These are phyloP conservation scores for Clonostachys chloroleuca DNA, from an alignment of 2,329 filamentous ascomycete species.

Conservation along the genomic window DNA sequence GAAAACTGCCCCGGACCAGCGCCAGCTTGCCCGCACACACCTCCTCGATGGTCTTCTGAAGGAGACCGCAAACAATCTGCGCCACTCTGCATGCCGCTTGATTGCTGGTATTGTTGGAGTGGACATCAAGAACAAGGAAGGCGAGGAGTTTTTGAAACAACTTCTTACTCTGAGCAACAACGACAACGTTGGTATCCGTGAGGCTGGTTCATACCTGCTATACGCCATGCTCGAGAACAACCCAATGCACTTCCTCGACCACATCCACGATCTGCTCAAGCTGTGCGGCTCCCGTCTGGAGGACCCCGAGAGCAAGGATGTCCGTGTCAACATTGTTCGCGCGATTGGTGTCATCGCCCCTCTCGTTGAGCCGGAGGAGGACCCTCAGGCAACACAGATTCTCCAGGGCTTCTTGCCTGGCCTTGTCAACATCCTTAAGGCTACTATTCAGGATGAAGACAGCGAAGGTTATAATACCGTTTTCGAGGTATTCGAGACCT, in stretches of 20 bases:
- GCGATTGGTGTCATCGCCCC: conserved; percentile 84
- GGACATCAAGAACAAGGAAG: conserved; percentile 71
- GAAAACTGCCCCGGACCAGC: conserved; percentile 67
- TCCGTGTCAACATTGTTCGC: conserved; percentile 90
- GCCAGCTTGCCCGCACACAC: conserved; percentile 74
- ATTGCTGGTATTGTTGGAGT: conserved; percentile 82
- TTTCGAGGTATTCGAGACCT: conserved; percentile 96
- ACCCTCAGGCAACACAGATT: conserved; percentile 64
- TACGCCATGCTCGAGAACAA: conserved; percentile 88
- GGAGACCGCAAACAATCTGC: conserved; percentile 71
- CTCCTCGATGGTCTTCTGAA: conserved; percentile 79
- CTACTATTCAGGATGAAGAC: conserved; percentile 72
- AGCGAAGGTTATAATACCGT: conserved; percentile 86
- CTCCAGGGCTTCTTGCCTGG: conserved; percentile 79
- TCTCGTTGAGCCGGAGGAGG: conserved; percentile 84
- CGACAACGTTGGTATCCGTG: conserved; percentile 71
- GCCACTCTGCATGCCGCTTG: conserved; percentile 84
- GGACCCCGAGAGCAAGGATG: conserved; percentile 85
- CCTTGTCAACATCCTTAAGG: conserved; percentile 88
- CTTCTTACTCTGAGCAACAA: conserved; percentile 77
- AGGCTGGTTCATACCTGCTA: conserved; percentile 89
- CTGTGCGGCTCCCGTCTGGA: conserved; percentile 85
- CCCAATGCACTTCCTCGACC: conserved; percentile 77
- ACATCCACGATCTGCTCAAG: conserved; percentile 73
- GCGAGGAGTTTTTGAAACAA: conserved; percentile 76